Evolutionary conservation across 148 eudicot species (phyloP), one percentile per base, ranked within the genome.

Genomic region (Dysphania ambrosioides): DNA sequence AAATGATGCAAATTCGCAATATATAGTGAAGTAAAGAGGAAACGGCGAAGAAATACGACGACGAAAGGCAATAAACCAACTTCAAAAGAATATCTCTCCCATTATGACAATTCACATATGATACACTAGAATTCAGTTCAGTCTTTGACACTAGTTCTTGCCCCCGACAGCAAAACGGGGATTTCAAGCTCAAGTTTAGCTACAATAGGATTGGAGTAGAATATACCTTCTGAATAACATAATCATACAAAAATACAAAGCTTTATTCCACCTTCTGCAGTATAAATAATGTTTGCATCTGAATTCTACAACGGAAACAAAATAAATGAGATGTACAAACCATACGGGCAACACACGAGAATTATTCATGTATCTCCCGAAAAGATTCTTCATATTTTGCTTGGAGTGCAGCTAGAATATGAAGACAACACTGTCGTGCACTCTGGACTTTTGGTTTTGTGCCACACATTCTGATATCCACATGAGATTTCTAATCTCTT

Each of bases 401-500:
- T 34, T n/a, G 16, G 31, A 23, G 5, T 2, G 12, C 27, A 40
- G 60, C 74, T 91, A 94, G 85, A 94, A 94, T 74, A 90, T 94
- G 84, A 91, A 89, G 78, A 94, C 98, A 42, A 94, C 98, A 35
- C 98, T 94, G 79, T 94, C 97, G n/a, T 94, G 98, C 23, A 94
- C 98, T 75, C 98, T 75, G 16, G 98, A 87, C 79, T 94, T 94
- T 80, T 94, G 98, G 90, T 91, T 91, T 79, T 94, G 98, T 32
- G 97, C 97, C 78, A 94, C 98, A 60, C 98, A 94, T 78, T 94
- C 98, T 1, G 98, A 94, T 79, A 94, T 94, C 98, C 98, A 94
- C 98, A 94, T 91, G 82, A 94, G 82, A 82, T 94, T 94, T 82
- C 98, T 84, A 84, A 94, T 94, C 87, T 94, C 98, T 83, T 94